Base-by-base conservation (phyloP, 257 asterid genomes). In the Phtheirospermum japonicum region DNA sequence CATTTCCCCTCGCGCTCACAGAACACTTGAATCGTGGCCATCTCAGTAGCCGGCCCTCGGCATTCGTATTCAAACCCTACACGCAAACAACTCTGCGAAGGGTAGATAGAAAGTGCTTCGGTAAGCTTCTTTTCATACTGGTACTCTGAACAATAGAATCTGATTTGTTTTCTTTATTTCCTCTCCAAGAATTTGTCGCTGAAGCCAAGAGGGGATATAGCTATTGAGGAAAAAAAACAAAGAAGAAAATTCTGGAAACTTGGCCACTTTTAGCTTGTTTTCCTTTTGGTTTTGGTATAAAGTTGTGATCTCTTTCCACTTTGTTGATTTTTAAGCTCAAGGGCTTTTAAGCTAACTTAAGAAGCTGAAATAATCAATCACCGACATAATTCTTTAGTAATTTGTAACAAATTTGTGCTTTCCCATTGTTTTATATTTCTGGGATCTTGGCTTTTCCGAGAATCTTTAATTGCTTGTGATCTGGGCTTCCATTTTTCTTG, bases 381-480 rank as follows among this genome's bases (percentile, higher is more conserved):
- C 9, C 31, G 19, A 62, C 70, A 5, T 36, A 10, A 20, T 12
- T 50, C 51, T 51, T 7, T 33, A 46, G n/a, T 18, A 50, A 33
- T 39, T 36, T 51, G 40, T 4, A 26, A 26, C 1, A 23, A 10
- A 1, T 4, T 46, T 52, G 9, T 10, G 19, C 42, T 26, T 23
- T 54, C 55, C 8, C 12, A 34, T 20, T 20, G 4, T 2, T 40
- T 19, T 72, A 20, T 9, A 26, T 6, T 34, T 23, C 33, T 8
- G 59, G 11, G 59, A 57, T 66, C 54, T 42, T n/a, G 17, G 49
- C 52, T 69, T 71, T 23, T 23, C 28, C 28, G 28, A 23, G 11
- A 55, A 57, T 66, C 54, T 42, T n/a, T 16, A 52, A 56, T 69
- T 71, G 23, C 13, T 62, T 62, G 18, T 40, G 56, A 59, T 37